These are phyloP conservation scores for Dorcoceras hygrometricum DNA, from an alignment of 257 asterid genomes.

Conservation along the genomic window DNA sequence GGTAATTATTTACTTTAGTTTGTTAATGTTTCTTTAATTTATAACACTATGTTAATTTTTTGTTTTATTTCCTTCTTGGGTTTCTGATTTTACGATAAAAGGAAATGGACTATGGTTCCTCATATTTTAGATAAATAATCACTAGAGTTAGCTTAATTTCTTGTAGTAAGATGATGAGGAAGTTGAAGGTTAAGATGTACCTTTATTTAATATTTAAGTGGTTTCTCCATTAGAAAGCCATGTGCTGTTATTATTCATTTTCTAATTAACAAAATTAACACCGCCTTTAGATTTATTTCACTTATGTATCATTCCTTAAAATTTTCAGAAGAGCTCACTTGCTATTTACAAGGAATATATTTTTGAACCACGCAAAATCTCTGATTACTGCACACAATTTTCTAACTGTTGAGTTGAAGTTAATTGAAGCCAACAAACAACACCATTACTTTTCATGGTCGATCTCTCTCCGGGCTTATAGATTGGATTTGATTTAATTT, in stretches of 20 bases:
- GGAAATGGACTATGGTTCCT: too few species aligned
- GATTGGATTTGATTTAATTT: slow-evolving; percentile 4
- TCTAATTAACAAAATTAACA: too few species aligned
- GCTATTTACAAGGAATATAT: background rate
- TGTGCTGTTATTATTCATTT: background rate
- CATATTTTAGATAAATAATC: too few species aligned
- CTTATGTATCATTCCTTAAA: background rate
- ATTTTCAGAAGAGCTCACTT: too few species aligned
- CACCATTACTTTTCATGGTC: background rate
- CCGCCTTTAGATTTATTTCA: too few species aligned
- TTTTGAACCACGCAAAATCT: background rate
- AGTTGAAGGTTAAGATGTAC: slow-evolving; percentile 58
- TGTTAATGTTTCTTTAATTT: too few species aligned
- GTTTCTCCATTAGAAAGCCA: background rate
- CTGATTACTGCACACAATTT: background rate
- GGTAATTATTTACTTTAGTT: too few species aligned
- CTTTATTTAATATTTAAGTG: slow-evolving; percentile 10
- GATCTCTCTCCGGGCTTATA: slow-evolving; percentile 14
- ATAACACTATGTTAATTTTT: too few species aligned
- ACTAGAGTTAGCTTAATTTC: too few species aligned
- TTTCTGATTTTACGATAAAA: too few species aligned
- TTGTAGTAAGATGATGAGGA: slow-evolving; percentile 91
- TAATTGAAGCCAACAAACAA: background rate
- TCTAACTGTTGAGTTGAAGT: background rate
- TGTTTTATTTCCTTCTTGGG: too few species aligned